A percentile compares a stretch with the other conserved stretches of the same genome.
Evolutionary conservation across 805 yeast genomes (phyloP).

Genomic region (Candida corydali): DNA sequence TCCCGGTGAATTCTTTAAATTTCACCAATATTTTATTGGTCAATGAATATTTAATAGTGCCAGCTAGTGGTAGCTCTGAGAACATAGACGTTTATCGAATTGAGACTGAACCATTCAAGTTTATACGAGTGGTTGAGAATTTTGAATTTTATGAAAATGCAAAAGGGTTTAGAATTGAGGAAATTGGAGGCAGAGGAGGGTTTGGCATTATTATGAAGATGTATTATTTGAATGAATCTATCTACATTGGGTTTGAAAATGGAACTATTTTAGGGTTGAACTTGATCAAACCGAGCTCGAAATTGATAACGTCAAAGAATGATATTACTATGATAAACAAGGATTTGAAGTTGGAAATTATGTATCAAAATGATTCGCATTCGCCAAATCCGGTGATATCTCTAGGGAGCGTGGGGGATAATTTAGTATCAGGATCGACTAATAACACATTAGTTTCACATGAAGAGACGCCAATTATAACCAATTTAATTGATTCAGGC

Average conservation of each 20-base stretch:
- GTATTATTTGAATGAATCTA: conserved; percentile 27
- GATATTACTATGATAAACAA: conserved; percentile 19
- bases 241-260: conserved; percentile 67
- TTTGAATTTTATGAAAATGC: neutral
- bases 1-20: conserved; percentile 72
- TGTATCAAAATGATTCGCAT: conserved; percentile 30
- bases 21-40: conserved; percentile 51
- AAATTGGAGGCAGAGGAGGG: conserved; percentile 26
- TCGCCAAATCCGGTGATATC: conserved; percentile 55
- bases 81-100: conserved; percentile 58
- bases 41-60: conserved; percentile 47
- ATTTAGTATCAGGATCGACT: conserved; percentile 45
- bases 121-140: conserved; percentile 30
- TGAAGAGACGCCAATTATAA: neutral
- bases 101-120: conserved; percentile 6
- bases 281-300: conserved; percentile 8
- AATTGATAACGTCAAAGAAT: neutral
- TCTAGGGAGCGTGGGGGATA: conserved; percentile 25
- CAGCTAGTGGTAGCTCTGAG: conserved; percentile 62
- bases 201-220: conserved; percentile 70
- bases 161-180: conserved; percentile 3
- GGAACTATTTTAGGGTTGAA: conserved; percentile 46
- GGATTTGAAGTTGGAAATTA: conserved; percentile 16
- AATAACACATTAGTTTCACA: conserved; percentile 31
- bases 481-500: conserved; percentile 17